Evolutionary conservation across 1,284 basidiomycete genomes (phyloP).

Genomic region (Austroboletus novae-zelandiae): DNA sequence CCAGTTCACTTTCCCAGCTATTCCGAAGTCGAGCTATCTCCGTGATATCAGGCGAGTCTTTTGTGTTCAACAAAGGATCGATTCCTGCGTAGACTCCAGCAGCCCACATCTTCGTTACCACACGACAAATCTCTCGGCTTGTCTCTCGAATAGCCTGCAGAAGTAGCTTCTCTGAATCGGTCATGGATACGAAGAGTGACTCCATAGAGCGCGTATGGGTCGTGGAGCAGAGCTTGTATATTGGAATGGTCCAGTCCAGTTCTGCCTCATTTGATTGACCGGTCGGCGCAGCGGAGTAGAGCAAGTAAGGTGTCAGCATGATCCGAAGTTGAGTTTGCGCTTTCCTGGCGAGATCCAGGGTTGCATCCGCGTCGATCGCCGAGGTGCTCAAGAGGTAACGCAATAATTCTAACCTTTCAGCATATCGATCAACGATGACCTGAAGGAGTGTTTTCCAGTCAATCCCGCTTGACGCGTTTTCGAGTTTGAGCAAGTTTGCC

Average conservation of each 20-base stretch:
- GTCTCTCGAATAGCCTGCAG: slow-evolving; percentile 35
- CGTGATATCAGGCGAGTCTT: neutral
- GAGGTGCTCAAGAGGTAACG: slow-evolving; percentile 36
- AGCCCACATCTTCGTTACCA: neutral
- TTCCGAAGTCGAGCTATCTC: neutral
- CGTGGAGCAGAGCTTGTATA: slow-evolving; percentile 33
- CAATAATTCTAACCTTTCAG: slow-evolving; percentile 40
- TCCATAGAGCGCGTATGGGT: slow-evolving; percentile 35
- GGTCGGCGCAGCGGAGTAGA: slow-evolving; percentile 4
- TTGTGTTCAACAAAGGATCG: slow-evolving; percentile 11
- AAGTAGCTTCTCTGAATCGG: slow-evolving; percentile 37
- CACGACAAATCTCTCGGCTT: slow-evolving; percentile 10
- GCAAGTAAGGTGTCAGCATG: slow-evolving; percentile 27
- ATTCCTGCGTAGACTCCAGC: slow-evolving; percentile 23
- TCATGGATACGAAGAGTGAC: slow-evolving; percentile 21
- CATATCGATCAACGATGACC: no score
- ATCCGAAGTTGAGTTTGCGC: slow-evolving; percentile 22
- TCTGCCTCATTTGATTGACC: neutral
- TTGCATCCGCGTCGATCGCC: neutral
- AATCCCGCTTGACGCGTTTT: slow-evolving; percentile 31
- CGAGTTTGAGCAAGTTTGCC: slow-evolving; percentile 17
- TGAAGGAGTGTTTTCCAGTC: slow-evolving; percentile 41
- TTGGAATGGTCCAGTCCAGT: slow-evolving; percentile 26
- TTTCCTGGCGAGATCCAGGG: slow-evolving; percentile 15
- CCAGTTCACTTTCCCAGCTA: slow-evolving; percentile 18